phyloP scores from a whole-genome alignment of 768 basidiomycete genomes.

The Russula foetens region DNA sequence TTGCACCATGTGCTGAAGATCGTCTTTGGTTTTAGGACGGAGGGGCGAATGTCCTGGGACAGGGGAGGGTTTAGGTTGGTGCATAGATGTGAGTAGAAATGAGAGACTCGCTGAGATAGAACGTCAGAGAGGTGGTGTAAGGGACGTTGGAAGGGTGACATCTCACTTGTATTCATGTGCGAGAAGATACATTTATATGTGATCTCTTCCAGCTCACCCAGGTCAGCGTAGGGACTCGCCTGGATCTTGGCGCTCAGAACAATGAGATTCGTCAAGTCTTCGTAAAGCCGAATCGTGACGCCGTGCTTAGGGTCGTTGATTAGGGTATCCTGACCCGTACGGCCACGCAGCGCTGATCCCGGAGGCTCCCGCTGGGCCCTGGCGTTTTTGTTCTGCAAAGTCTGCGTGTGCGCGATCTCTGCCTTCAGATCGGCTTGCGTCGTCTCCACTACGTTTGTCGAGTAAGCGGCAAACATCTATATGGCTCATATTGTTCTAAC shows the following conservation, averaged over 20 bases:
- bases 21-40: slow-evolving; percentile 29
- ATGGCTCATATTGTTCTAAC: slow-evolving; percentile 17
- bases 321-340: slow-evolving; percentile 27
- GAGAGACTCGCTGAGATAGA: slow-evolving; percentile 29
- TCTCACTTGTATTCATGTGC: slow-evolving; percentile 18
- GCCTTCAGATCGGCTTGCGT: slow-evolving; percentile 47
- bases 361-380: slow-evolving; percentile 33
- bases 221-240: slow-evolving; percentile 29
- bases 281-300: slow-evolving; percentile 66
- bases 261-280: slow-evolving; percentile 77
- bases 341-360: slow-evolving; percentile 30
- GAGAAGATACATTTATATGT: slow-evolving; percentile 63
- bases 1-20: slow-evolving; percentile 42
- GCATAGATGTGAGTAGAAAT: slow-evolving; percentile 31
- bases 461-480: background rate
- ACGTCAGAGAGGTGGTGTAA: background rate
- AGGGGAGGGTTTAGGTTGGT: slow-evolving; percentile 21
- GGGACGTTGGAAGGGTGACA: background rate
- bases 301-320: slow-evolving; percentile 50
- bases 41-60: slow-evolving; percentile 24
- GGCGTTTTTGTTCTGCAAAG: slow-evolving; percentile 32
- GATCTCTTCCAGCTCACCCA: slow-evolving; percentile 48
- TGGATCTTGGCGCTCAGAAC: slow-evolving; percentile 54
- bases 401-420: slow-evolving; percentile 51
- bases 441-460: slow-evolving; percentile 37